Base-by-base conservation (phyloP, 2,329 filamentous ascomycete genomes). In the Botryotinia globosa region DNA sequence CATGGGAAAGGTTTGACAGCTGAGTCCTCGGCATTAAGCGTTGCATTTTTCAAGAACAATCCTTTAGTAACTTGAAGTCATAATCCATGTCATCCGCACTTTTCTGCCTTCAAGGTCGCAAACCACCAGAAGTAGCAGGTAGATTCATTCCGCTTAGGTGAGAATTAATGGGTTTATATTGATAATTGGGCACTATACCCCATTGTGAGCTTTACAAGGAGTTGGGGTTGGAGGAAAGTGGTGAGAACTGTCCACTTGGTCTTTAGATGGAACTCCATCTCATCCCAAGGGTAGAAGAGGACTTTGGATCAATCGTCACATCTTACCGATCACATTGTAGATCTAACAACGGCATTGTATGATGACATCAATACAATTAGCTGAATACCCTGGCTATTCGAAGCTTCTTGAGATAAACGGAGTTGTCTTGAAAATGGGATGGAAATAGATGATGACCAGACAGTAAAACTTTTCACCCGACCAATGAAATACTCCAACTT, bases 201-300 rank as follows among this genome's bases (percentile, higher is more conserved):
- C 34, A 42, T 67, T 54, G 25, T 34, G 48, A 56, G 51, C 56
- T 68, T 58, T 45, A 45, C 51, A 61, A 68, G 62, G 29, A 51
- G 42, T 51, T 25, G 42, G 51, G 56, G 70, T 32, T 25, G 45
- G 39, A 48, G 62, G 1, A 61, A 59, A 54, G 54, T 51, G 61
- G 63, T 61, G 39, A 68, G 63, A 61, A 25, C 39, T 61, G 42
- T 54, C 70, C 70, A 72, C 70, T 72, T 67, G 54, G 20, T 42
- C n/a, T 51, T 68, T 54, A 61, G 70, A 72, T 72, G 62, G 51
- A 32, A 72, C 39, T 61, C 70, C 54, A 72, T 64, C 37, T 67
- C 65, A 39, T 72, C 51, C 51, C 29, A 59, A 59, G 20, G 67
- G n/a, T 58, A 34, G 32, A 45, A 66, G 42, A n/a, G 37, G 51